A percentile compares a stretch with the other conserved stretches of the same genome.
Evolutionary conservation across 495 filamentous ascomycete species (phyloP).

Genomic region (Daldinia decipiens): DNA sequence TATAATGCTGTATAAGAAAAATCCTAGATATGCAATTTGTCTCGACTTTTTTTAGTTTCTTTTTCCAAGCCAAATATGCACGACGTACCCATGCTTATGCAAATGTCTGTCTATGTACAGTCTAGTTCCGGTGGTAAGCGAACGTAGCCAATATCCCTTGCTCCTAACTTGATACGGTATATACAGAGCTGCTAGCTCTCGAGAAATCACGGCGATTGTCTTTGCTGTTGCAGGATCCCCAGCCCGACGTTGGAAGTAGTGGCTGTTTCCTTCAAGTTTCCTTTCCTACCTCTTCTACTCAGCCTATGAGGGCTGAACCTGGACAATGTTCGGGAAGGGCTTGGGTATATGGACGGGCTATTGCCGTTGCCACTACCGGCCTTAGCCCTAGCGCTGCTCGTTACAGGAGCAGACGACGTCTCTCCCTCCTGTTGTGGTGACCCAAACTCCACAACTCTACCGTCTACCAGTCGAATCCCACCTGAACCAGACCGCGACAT

Average conservation of each 20-base stretch:
- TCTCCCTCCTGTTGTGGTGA: slow-evolving; percentile 22
- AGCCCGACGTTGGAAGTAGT: slow-evolving; percentile 20
- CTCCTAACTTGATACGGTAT: slow-evolving; percentile 4
- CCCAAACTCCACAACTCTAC: slow-evolving; percentile 50
- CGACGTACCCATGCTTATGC: slow-evolving; percentile 11
- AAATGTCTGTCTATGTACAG: slow-evolving; percentile 21
- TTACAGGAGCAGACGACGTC: neutral
- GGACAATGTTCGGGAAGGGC: slow-evolving; percentile 10
- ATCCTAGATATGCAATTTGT: neutral
- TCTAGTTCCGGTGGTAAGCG: neutral
- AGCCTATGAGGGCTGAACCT: slow-evolving; percentile 26
- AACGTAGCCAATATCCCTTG: neutral
- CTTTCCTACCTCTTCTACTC: slow-evolving; percentile 17
- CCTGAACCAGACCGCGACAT: slow-evolving; percentile 47
- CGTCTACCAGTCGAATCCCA: slow-evolving; percentile 45
- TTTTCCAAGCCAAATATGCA: slow-evolving; percentile 23
- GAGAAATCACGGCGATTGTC: slow-evolving; percentile 14
- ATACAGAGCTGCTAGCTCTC: slow-evolving; percentile 11
- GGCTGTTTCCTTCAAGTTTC: slow-evolving; percentile 2
- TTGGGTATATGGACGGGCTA: slow-evolving; percentile 2
- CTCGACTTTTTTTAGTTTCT: slow-evolving; percentile 1
- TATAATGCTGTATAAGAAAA: slow-evolving; percentile 10
- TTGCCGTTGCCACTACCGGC: neutral
- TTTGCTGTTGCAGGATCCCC: slow-evolving; percentile 27
- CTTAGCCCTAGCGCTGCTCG: neutral